phyloP scores from a whole-genome alignment of 2,329 filamentous ascomycete species.

The Ceratocystis eucalypticola region DNA sequence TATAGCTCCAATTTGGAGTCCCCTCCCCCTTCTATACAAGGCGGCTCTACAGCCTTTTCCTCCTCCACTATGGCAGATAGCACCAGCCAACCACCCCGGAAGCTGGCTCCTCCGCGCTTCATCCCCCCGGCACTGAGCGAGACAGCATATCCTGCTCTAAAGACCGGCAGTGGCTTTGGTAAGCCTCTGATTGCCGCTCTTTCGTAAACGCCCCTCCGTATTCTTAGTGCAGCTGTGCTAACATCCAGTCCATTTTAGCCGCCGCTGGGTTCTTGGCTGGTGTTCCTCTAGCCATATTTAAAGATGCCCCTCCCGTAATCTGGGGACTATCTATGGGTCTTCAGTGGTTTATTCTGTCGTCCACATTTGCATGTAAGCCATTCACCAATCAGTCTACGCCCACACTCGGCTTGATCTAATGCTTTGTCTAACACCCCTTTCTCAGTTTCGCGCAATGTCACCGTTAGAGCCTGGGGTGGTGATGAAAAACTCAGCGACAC shows the following conservation, averaged over 20 bases:
- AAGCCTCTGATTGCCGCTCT: not conserved
- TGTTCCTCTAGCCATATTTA: slow-evolving; percentile 57
- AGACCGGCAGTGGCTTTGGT: slow-evolving; percentile 15
- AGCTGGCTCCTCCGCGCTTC: slow-evolving; percentile 15
- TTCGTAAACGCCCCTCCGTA: not conserved
- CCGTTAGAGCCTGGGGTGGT: slow-evolving; percentile 36
- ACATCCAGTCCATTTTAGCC: slow-evolving; percentile 27
- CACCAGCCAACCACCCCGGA: slow-evolving; percentile 2
- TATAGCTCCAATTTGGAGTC: not conserved
- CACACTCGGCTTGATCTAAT: not conserved
- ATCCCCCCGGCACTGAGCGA: slow-evolving; percentile 14
- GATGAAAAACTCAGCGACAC: slow-evolving; percentile 39
- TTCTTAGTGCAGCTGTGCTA: not conserved
- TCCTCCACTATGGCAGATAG: slow-evolving; percentile 6
- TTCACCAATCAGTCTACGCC: not conserved
- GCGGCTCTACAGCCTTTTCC: not conserved
- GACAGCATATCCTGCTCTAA: slow-evolving; percentile 11
- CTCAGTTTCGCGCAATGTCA: slow-evolving; percentile 36
- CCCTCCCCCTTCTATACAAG: not conserved
- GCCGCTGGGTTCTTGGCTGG: slow-evolving; percentile 49
- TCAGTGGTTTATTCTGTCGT: slow-evolving; percentile 60
- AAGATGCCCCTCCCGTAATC: slow-evolving; percentile 51
- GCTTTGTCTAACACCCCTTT: slow-evolving; percentile 17
- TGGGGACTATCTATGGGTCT: slow-evolving; percentile 60
- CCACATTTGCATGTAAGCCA: slow-evolving; percentile 36